Conservation (phyloP, 1,284 basidiomycete genomes). For the Ustilago bromivora region DNA sequence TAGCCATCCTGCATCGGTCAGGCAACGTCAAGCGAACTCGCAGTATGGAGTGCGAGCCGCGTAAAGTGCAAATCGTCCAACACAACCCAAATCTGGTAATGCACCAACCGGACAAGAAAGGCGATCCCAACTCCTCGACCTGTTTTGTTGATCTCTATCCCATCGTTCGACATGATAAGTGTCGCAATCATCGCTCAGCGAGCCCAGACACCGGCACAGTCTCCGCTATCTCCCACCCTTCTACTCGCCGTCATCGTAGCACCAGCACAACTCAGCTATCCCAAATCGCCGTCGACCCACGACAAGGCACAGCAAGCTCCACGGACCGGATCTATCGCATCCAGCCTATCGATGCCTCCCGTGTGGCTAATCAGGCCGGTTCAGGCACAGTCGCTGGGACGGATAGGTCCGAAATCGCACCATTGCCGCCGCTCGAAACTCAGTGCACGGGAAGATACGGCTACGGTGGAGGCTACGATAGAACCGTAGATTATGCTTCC, state of each 20-base stretch:
- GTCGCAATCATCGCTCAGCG: not conserved
- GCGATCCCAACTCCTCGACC: not conserved
- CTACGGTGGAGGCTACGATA: constrained; percentile 13
- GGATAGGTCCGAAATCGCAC: no score
- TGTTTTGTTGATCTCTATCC: not conserved
- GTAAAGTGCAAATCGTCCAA: not conserved
- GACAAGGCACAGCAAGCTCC: constrained; percentile 4
- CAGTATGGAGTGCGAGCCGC: constrained; percentile 1
- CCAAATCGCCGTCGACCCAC: not conserved
- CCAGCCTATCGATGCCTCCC: not conserved
- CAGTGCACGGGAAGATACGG: constrained; percentile 5
- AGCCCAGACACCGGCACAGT: not conserved
- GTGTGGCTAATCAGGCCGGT: not conserved
- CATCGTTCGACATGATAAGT: not conserved
- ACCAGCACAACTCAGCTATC: not conserved
- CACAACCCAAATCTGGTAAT: not conserved
- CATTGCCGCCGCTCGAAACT: not conserved
- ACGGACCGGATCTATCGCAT: constrained; percentile 16
- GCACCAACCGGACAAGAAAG: not conserved
- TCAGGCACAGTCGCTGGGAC: no score
- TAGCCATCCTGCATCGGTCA: constrained; percentile 11
- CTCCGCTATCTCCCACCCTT: not conserved
- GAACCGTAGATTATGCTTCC: constrained; percentile 22
- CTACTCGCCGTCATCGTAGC: not conserved
- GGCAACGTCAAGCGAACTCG: constrained; percentile 5